These are phyloP conservation scores for Ceratocystis eucalypticola DNA, from an alignment of 2,329 filamentous ascomycete genomes.

Conservation along the genomic window DNA sequence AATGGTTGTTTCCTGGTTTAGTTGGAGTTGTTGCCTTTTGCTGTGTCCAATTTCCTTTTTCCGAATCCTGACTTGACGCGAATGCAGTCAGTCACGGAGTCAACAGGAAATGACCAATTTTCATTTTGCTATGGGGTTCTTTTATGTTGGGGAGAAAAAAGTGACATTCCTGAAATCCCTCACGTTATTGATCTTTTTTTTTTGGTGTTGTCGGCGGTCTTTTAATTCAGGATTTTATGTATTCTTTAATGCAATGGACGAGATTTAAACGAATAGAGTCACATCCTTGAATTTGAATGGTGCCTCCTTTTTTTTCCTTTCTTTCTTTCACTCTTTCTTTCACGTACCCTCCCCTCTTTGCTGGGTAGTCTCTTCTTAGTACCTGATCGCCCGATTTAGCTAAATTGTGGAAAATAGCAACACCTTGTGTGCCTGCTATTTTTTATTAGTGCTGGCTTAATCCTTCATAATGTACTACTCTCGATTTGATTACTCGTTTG, in stretches of 20 bases:
- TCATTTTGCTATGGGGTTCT: neutral
- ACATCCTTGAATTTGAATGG: neutral
- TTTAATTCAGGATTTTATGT: conserved; percentile 2
- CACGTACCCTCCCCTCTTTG: too few species aligned
- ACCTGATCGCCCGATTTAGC: neutral
- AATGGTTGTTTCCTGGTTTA: neutral
- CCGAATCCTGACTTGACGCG: neutral
- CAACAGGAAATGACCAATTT: neutral
- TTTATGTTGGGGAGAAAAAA: conserved; percentile 3
- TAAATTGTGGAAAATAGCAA: neutral
- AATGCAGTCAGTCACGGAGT: neutral
- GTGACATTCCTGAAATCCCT: conserved; percentile 3
- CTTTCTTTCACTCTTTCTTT: neutral
- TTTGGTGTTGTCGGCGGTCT: neutral
- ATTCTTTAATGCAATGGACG: neutral
- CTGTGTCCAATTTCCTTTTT: neutral
- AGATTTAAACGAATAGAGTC: neutral
- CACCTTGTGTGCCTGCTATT: neutral
- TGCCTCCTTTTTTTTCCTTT: neutral
- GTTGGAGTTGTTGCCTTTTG: conserved; percentile 3
- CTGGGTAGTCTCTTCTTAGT: neutral
- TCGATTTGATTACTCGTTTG: neutral
- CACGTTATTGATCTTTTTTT: neutral
- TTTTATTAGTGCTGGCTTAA: neutral
- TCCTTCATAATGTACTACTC: neutral